These are phyloP conservation scores for Hyaloperonospora brassicae DNA, from an alignment of 352 stramenopile genomes.

Conservation along the genomic window DNA sequence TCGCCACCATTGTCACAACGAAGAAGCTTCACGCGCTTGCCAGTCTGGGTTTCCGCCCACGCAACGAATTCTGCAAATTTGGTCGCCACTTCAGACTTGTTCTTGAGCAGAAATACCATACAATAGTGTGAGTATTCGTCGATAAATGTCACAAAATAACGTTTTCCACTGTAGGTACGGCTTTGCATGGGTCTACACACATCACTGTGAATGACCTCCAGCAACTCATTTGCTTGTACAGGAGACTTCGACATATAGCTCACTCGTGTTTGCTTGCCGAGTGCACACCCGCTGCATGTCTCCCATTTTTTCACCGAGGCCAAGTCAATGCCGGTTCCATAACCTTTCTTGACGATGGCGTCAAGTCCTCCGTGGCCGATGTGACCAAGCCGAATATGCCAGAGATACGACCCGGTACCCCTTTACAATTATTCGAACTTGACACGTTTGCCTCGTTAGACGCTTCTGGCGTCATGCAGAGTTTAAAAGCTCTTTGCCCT, in stretches of 20 bases:
- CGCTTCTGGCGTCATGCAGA: neutral
- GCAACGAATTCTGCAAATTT: neutral
- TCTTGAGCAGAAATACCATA: no score
- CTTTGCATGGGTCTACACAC: neutral
- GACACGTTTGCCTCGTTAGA: slow-evolving; percentile 1
- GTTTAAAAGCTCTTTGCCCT: neutral
- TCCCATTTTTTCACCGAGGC: no score
- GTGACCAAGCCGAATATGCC: neutral
- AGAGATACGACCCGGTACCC: neutral
- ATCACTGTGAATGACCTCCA: no score
- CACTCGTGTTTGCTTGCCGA: neutral
- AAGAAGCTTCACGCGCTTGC: no score
- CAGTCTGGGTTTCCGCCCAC: no score
- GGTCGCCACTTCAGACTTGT: no score
- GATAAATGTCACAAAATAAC: neutral
- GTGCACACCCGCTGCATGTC: no score
- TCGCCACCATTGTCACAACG: no score
- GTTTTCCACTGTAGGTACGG: neutral
- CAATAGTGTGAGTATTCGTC: no score
- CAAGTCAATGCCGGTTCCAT: no score
- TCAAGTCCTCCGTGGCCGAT: neutral
- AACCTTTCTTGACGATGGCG: neutral
- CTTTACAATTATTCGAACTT: neutral
- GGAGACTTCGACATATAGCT: neutral
- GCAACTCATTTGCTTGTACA: neutral